Base-by-base conservation (phyloP, 495 filamentous ascomycete species). In the Penicillium psychrofluorescens region DNA sequence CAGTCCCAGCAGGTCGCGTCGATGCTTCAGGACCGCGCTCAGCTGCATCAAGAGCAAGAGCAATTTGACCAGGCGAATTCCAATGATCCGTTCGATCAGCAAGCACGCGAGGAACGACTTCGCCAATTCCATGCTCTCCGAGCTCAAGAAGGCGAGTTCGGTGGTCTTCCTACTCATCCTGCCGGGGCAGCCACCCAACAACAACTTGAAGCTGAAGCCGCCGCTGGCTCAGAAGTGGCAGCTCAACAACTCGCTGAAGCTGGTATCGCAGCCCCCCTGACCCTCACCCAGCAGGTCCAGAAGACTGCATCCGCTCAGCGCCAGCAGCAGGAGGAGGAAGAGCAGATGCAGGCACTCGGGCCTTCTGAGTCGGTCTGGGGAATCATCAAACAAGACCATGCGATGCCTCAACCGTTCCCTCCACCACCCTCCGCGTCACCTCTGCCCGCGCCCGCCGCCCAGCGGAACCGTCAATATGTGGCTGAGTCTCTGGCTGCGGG, bases 281-380 rank as follows among this genome's bases (percentile, higher is more conserved):
- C 87, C 29, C 73, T 94, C 9, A 86, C 84, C n/a, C 85, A 95
- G 63, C 88, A 91, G 63, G 87, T 92, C 7, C 85, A 88, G 59
- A 86, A 89, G 62, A 86, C 88, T 15, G 79, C 78, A 9, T 78
- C 80, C 38, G 73, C 76, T 27, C 72, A 77, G 12, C 81, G 82
- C 56, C 79, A 87, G 53, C 73, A 80, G 49, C 72, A 84, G 35
- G 59, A 66, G 41, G 33, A 55, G n/a, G 38, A 55, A 34, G 38
- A 67, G 43, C 40, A 63, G 28, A 39, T 63, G 36, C 58, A 66
- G 31, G 48, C 36, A 31, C 70, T 71, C 37, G 56, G 56, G 41
- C 72, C 77, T 46, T 55, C 65, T 39, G 77, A 85, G 33, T 75
- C 77, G 9, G 72, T 73, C 10, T 84, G 80, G 81, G 68, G 61